A percentile compares a stretch with the other conserved stretches of the same genome.
Conservation (phyloP, 2,329 filamentous ascomycete genomes). For the Fusarium sp. region DNA sequence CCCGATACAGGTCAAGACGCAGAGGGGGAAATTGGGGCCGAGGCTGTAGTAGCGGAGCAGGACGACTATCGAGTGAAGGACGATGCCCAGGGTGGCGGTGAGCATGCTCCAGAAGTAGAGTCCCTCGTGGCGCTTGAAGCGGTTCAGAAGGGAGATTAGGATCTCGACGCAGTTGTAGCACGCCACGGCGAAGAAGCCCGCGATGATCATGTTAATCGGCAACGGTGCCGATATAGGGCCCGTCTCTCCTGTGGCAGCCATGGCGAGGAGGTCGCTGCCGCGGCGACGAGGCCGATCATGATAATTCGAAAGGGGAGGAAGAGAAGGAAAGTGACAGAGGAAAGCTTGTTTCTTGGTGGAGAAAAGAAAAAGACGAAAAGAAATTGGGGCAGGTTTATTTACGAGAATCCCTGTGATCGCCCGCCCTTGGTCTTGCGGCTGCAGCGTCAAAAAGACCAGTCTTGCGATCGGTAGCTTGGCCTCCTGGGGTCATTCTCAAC, state of each 20-base stretch:
- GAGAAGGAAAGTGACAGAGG: neutral
- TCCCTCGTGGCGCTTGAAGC: constrained; percentile 33
- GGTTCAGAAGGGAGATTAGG: constrained; percentile 27
- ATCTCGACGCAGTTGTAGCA: constrained; percentile 38
- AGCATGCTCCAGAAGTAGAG: constrained; percentile 38
- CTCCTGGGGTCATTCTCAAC: neutral
- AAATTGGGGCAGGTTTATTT: neutral
- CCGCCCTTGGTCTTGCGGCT: neutral
- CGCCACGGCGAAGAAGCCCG: constrained; percentile 35
- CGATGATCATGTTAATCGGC: constrained; percentile 33
- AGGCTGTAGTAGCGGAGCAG: constrained; percentile 35
- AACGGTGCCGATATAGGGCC: constrained; percentile 27
- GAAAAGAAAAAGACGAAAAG: neutral
- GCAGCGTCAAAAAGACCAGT: neutral
- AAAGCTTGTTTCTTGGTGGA: neutral
- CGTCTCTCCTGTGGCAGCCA: constrained; percentile 30
- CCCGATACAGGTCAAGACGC: constrained; percentile 33
- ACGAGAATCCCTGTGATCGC: constrained; percentile 2
- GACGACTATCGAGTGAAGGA: constrained; percentile 31
- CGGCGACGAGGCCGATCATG: constrained; percentile 10
- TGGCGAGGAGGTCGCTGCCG: constrained; percentile 21
- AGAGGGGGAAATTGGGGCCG: constrained; percentile 33
- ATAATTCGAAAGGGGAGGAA: neutral
- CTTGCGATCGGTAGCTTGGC: neutral
- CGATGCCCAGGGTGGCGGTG: constrained; percentile 23